Evolutionary conservation across 768 basidiomycete genomes (phyloP).

Genomic region (Sarcodon sp.): DNA sequence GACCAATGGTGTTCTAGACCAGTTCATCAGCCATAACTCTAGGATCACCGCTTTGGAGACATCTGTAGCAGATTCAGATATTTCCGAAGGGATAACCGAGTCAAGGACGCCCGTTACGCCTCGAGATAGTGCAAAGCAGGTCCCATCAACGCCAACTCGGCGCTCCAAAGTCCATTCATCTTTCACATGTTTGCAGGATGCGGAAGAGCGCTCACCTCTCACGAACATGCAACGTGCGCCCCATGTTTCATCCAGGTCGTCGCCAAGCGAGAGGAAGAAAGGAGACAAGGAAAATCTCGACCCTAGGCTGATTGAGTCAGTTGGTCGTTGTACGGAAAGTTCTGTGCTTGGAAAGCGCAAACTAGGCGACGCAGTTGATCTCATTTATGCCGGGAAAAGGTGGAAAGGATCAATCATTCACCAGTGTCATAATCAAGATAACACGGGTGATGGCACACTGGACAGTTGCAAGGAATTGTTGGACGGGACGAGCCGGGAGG

Average conservation of each 20-base stretch:
- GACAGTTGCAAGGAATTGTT: neutral
- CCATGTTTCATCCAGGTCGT: neutral
- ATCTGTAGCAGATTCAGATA: too few relatives aligned
- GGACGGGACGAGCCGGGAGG: constrained; percentile 3
- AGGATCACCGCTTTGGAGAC: too few relatives aligned
- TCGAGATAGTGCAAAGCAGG: too few relatives aligned
- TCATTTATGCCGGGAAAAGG: neutral
- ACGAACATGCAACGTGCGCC: neutral
- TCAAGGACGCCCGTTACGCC: too few relatives aligned
- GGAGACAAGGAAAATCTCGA: neutral
- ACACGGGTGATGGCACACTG: neutral
- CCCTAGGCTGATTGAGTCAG: neutral
- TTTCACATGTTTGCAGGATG: neutral
- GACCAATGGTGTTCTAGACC: too few relatives aligned
- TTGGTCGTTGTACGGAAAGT: neutral
- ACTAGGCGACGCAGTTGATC: neutral
- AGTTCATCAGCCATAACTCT: too few relatives aligned
- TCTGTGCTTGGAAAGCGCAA: neutral
- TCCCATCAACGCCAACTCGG: neutral
- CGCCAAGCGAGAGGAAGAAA: neutral
- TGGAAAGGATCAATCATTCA: neutral
- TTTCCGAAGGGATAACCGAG: neutral
- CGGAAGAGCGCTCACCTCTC: neutral
- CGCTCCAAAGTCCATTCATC: neutral
- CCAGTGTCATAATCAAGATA: neutral